phyloP scores from a whole-genome alignment of 257 asterid genomes.

The Buddleja alternifolia region DNA sequence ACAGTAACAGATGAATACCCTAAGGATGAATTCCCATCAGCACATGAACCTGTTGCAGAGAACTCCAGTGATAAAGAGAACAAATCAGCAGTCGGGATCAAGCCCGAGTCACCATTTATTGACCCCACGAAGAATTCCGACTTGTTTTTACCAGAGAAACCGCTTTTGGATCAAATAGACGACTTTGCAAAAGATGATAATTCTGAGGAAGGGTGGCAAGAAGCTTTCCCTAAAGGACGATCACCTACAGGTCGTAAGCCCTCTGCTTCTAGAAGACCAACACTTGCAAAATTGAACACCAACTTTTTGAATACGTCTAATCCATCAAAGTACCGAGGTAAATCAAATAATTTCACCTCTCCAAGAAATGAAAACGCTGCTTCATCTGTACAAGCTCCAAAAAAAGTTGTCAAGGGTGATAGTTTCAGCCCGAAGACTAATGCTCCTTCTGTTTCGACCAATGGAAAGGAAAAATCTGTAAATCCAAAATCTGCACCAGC shows the following conservation, averaged over 20 bases:
- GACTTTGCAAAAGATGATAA: conserved; percentile 48
- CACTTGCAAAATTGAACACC: conserved; percentile 76
- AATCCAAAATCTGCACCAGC: conserved; percentile 58
- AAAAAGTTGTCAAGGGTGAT: conserved; percentile 52
- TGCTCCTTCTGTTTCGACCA: conserved; percentile 38
- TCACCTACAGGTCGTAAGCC: conserved; percentile 58
- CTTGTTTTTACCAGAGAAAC: conserved; percentile 32
- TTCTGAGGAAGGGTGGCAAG: conserved; percentile 94
- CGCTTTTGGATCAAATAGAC: conserved; percentile 42
- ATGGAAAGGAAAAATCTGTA: conserved; percentile 45
- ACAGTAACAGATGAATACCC: conserved; percentile 48
- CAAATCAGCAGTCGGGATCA: conserved; percentile 52
- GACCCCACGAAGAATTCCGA: conserved; percentile 44
- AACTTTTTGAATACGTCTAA: conserved; percentile 61
- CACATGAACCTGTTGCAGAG: conserved; percentile 51
- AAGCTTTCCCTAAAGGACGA: conserved; percentile 84
- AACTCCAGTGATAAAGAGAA: conserved; percentile 67
- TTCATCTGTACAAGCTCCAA: conserved; percentile 48
- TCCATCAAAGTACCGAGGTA: conserved; percentile 53
- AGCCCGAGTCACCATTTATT: conserved; percentile 40
- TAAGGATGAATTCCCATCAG: conserved; percentile 49
- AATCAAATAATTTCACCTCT: conserved; percentile 54
- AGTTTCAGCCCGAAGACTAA: conserved; percentile 62
- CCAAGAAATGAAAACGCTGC: conserved; percentile 56
- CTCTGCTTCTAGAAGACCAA: conserved; percentile 67